A percentile compares a stretch with the other conserved stretches of the same genome.
Conservation (phyloP, 2,329 filamentous ascomycete species). For the Epichloe glyceriae region DNA sequence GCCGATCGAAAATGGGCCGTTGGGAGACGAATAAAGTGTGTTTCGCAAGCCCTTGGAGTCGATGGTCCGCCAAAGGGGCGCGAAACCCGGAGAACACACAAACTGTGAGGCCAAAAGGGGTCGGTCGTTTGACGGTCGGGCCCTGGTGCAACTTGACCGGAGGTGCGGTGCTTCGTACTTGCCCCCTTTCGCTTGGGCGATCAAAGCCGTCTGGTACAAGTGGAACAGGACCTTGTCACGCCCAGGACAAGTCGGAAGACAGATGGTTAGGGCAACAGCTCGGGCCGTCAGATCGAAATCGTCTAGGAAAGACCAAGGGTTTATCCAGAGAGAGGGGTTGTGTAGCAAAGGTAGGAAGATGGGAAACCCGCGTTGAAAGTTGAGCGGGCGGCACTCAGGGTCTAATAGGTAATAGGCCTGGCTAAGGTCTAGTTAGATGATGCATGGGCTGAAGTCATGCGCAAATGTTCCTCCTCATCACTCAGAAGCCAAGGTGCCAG, state of each 20-base stretch:
- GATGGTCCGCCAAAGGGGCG: background rate
- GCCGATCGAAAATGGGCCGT: background rate
- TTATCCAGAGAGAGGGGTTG: background rate
- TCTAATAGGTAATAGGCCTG: background rate
- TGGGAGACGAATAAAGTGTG: background rate
- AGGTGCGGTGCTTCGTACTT: background rate
- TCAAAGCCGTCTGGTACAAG: background rate
- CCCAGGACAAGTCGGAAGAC: background rate
- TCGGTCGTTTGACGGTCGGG: background rate
- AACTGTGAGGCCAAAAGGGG: background rate
- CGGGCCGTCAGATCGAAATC: background rate
- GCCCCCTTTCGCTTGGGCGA: background rate
- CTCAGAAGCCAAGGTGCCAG: background rate
- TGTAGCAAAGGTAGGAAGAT: background rate
- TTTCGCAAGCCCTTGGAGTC: conserved; percentile 1
- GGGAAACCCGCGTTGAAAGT: background rate
- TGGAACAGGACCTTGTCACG: too few relatives aligned
- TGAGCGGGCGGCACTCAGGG: conserved; percentile 1
- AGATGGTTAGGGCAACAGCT: background rate
- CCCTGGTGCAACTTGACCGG: background rate
- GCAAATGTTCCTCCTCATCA: background rate
- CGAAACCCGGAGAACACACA: background rate
- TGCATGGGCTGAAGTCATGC: background rate
- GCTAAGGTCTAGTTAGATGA: background rate
- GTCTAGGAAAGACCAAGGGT: background rate